Percentiles rank a stretch among this genome's conserved stretches.
Conservation (phyloP, 148 eudicot genomes). For the Persicaria tinctoria region DNA sequence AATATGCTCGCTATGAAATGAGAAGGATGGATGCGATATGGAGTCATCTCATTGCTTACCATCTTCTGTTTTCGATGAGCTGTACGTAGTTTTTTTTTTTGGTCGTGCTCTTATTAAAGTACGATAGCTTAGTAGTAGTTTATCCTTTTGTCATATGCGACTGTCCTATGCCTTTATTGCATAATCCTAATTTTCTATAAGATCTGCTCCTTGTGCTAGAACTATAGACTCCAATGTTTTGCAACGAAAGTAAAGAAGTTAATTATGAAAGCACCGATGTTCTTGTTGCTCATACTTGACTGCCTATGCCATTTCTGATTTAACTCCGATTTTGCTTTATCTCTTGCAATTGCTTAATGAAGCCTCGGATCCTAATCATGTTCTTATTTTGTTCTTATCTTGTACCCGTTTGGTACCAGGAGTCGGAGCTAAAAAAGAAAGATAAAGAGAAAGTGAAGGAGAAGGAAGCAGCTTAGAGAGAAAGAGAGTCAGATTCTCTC, state of each 20-base stretch:
- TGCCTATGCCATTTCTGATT: not conserved
- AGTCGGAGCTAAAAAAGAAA: slow-evolving; percentile 38
- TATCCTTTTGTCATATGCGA: not conserved
- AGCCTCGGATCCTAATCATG: not conserved
- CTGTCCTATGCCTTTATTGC: not conserved
- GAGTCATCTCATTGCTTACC: no score
- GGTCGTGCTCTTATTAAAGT: not conserved
- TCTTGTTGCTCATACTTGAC: not conserved
- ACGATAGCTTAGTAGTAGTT: not conserved
- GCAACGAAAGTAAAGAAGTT: no score
- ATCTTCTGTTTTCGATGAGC: no score
- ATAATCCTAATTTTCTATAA: not conserved
- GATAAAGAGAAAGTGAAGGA: slow-evolving; percentile 54
- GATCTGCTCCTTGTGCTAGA: no score
- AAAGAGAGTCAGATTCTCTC: slow-evolving; percentile 29
- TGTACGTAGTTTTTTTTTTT: not conserved
- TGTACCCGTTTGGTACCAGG: slow-evolving; percentile 28
- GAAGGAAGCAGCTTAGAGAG: slow-evolving; percentile 39
- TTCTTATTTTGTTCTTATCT: not conserved
- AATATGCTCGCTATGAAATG: no score
- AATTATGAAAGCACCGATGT: not conserved
- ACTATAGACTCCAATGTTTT: no score
- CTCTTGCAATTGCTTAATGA: not conserved
- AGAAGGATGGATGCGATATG: no score
- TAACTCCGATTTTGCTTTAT: not conserved